A percentile compares a stretch with the other conserved stretches of the same genome.
phyloP scores from a whole-genome alignment of 371 early-diverging fungal genomes.

The Gilbertella persicaria region DNA sequence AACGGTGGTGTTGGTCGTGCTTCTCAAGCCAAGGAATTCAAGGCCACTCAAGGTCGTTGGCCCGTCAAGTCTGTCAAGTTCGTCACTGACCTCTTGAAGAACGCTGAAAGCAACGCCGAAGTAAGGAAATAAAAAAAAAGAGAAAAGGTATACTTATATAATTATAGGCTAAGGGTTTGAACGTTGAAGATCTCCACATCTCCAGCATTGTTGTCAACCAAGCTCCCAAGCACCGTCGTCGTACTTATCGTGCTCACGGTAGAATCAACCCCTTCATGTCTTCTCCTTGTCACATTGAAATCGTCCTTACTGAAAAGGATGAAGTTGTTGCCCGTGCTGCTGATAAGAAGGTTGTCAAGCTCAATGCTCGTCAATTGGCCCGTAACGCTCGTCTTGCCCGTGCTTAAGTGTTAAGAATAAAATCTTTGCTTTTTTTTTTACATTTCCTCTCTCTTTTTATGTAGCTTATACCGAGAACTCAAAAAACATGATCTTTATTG shows the following conservation, averaged over 20 bases:
- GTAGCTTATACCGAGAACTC: too few relatives aligned
- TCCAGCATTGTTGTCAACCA: constrained; percentile 97
- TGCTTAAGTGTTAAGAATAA: constrained; percentile 8
- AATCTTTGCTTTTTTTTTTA: neutral
- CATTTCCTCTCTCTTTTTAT: neutral
- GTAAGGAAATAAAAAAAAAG: constrained; percentile 27
- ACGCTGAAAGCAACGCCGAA: constrained; percentile 97
- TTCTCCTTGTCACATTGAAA: constrained; percentile 97
- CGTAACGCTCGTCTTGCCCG: constrained; percentile 48
- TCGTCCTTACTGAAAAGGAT: constrained; percentile 84
- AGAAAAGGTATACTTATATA: neutral
- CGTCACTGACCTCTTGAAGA: constrained; percentile 93
- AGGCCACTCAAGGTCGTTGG: constrained; percentile 98
- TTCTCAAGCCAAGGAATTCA: constrained; percentile 96
- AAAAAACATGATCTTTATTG: too few relatives aligned
- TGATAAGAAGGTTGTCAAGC: constrained; percentile 54
- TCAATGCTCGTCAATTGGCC: constrained; percentile 59
- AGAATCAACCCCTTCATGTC: constrained; percentile 92
- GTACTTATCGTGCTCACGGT: constrained; percentile 99
- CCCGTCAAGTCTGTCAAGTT: constrained; percentile 97
- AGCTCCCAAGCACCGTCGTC: constrained; percentile 97
- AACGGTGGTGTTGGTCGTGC: constrained; percentile 98
- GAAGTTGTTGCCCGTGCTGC: constrained; percentile 73
- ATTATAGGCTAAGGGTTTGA: constrained; percentile 83
- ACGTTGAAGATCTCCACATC: constrained; percentile 82